phyloP scores from a whole-genome alignment of 2,329 filamentous ascomycete species.

The Grosmannia clavigera region DNA sequence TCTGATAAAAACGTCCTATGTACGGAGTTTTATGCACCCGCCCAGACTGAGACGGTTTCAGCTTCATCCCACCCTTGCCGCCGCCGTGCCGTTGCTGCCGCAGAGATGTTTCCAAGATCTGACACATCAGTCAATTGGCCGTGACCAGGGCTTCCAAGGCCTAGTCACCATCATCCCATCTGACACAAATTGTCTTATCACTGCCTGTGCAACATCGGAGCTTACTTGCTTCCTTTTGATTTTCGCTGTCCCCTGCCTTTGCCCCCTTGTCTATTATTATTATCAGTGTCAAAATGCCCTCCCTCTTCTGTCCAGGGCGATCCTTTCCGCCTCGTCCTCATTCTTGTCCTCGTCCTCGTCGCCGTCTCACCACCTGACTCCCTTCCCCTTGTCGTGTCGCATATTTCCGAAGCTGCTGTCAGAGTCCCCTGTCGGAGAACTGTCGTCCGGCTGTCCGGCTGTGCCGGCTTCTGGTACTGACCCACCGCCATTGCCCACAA shows the following conservation, averaged over 20 bases:
- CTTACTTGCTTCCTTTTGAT: not conserved
- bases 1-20: not conserved
- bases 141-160: not conserved
- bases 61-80: not conserved
- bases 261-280: not conserved
- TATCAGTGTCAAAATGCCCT: not conserved
- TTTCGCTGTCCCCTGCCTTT: not conserved
- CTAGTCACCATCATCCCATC: not conserved
- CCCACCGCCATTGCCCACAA: conserved; percentile 19
- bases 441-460: not conserved
- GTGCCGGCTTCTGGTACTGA: not conserved
- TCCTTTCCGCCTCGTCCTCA: not conserved
- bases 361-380: not conserved
- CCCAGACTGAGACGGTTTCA: not conserved
- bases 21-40: not conserved
- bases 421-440: not conserved
- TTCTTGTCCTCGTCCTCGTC: not conserved
- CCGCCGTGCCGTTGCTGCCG: not conserved
- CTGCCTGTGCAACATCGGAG: not conserved
- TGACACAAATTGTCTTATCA: not conserved
- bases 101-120: not conserved
- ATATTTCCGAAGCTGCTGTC: not conserved
- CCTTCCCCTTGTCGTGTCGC: not conserved
- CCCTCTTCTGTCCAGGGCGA: not conserved
- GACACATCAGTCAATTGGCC: not conserved